Conservation (phyloP, 257 asterid genomes). For the Salvia rosmarinus region DNA sequence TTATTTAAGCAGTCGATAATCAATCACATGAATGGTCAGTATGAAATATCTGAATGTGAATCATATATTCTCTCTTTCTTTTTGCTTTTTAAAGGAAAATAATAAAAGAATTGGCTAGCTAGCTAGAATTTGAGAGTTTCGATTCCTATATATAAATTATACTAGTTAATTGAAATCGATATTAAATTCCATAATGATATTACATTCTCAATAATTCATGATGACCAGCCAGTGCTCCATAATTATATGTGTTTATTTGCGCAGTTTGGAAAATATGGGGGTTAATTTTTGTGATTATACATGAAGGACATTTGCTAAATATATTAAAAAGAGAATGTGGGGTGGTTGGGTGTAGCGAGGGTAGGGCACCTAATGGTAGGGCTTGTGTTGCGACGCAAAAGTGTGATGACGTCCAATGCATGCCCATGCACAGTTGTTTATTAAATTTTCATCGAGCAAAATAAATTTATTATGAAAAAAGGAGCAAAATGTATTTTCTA, state of each 20-base stretch:
- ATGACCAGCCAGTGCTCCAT: too few species aligned
- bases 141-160: not conserved
- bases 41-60: constrained; percentile 18
- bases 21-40: constrained; percentile 35
- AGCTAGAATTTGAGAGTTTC: not conserved
- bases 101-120: not conserved
- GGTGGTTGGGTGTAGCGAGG: constrained; percentile 19
- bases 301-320: not conserved
- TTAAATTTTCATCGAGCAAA: too few species aligned
- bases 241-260: not conserved
- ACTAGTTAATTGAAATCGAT: not conserved
- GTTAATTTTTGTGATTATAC: not conserved
- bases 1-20: constrained; percentile 28
- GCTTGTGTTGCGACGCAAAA: constrained; percentile 19
- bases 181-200: too few species aligned
- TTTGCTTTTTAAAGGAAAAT: not conserved
- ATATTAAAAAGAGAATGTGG: not conserved
- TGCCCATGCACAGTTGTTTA: constrained; percentile 24
- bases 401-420: constrained; percentile 18
- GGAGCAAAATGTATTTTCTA: too few species aligned
- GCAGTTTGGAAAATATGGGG: not conserved
- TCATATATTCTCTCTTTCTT: constrained; percentile 7
- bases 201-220: too few species aligned
- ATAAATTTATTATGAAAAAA: too few species aligned
- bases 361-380: constrained; percentile 35